A percentile compares a stretch with the other conserved stretches of the same genome.
These are phyloP conservation scores for Nemania bipapillata DNA, from an alignment of 2,329 filamentous ascomycete genomes.

Conservation along the genomic window DNA sequence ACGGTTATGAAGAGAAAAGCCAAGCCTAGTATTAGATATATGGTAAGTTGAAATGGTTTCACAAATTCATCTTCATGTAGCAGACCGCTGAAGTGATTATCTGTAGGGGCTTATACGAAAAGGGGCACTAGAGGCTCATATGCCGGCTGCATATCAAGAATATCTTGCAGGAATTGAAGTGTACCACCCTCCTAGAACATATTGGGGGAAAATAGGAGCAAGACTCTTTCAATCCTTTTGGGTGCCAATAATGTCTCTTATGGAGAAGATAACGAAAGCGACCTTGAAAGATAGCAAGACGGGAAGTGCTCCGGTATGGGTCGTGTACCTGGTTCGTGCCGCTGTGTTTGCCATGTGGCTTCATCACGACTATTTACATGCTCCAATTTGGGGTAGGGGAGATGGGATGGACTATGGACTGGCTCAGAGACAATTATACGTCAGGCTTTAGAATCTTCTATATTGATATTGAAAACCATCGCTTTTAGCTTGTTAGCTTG, in stretches of 20 bases:
- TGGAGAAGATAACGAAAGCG: constrained; percentile 29
- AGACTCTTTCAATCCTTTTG: constrained; percentile 26
- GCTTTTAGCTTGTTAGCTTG: too few species aligned
- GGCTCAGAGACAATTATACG: too few species aligned
- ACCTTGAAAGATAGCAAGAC: background rate
- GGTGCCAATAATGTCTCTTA: constrained; percentile 22
- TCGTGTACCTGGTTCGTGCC: constrained; percentile 21
- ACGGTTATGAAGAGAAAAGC: too few species aligned
- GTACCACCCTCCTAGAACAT: constrained; percentile 20
- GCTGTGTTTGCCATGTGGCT: constrained; percentile 27
- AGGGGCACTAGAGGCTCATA: too few species aligned
- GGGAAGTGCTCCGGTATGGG: constrained; percentile 15
- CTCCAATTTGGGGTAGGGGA: constrained; percentile 27
- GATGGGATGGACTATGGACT: too few species aligned
- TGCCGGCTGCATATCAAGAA: constrained; percentile 26
- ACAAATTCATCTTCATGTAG: too few species aligned
- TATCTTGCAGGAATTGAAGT: constrained; percentile 21
- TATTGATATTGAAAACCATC: too few species aligned
- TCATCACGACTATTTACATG: constrained; percentile 32
- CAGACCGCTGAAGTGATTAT: too few species aligned
- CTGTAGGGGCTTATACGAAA: too few species aligned
- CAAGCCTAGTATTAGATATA: too few species aligned
- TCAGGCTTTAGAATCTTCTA: too few species aligned
- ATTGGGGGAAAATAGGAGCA: constrained; percentile 13
- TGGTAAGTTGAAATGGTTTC: too few species aligned